Conservation (phyloP, 1,139 yeast species). For the Hyphopichia fennica region DNA sequence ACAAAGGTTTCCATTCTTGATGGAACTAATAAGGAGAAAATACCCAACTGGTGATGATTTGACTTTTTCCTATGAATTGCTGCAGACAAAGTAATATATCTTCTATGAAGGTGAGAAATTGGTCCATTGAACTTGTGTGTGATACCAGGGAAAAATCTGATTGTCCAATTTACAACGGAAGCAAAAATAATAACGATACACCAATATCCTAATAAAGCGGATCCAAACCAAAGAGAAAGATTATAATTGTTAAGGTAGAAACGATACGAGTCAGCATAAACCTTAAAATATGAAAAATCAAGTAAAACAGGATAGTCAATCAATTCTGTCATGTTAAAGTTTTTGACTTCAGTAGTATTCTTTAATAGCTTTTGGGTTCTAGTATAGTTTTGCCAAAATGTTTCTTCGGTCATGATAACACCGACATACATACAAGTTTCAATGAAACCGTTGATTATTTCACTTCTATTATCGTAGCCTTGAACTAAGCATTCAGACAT, state of each 20-base stretch:
- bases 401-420: slow-evolving; percentile 1
- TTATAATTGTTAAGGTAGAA: slow-evolving; percentile 22
- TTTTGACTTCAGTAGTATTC: slow-evolving; percentile 8
- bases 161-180: slow-evolving; percentile 43
- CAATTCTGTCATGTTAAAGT: slow-evolving; percentile 9
- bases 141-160: slow-evolving; percentile 24
- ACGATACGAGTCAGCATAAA: slow-evolving; percentile 4
- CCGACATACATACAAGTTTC: slow-evolving; percentile 12
- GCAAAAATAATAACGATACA: slow-evolving; percentile 41
- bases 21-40: slow-evolving; percentile 43
- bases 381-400: slow-evolving; percentile 12
- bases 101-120: slow-evolving; percentile 24
- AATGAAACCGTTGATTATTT: slow-evolving; percentile 12
- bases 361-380: slow-evolving; percentile 6
- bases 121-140: slow-evolving; percentile 22
- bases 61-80: slow-evolving; percentile 21
- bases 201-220: slow-evolving; percentile 53
- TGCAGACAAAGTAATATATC: slow-evolving; percentile 33
- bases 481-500: slow-evolving; percentile 16
- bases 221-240: slow-evolving; percentile 47
- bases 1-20: slow-evolving; percentile 55
- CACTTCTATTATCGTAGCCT: slow-evolving; percentile 16
- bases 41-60: slow-evolving; percentile 16
- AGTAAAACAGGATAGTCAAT: slow-evolving; percentile 10
- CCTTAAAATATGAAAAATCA: slow-evolving; percentile 7